Percentiles rank a stretch among this genome's conserved stretches.
These are phyloP conservation scores for Nemania diffusa DNA, from an alignment of 2,329 filamentous ascomycete species.

Conservation along the genomic window DNA sequence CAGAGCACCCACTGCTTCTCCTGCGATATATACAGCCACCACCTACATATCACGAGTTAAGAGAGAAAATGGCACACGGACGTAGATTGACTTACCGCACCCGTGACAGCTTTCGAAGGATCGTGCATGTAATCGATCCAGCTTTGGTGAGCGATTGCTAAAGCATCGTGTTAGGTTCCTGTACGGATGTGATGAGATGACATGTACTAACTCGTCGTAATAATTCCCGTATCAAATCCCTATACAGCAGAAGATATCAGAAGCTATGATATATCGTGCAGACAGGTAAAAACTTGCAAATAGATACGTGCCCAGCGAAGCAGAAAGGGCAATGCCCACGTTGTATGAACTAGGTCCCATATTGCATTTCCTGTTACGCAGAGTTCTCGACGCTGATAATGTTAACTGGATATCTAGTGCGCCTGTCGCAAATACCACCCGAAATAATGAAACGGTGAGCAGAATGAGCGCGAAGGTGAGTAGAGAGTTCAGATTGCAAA, in stretches of 20 bases:
- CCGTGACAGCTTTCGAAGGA: constrained; percentile 65
- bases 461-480: neutral
- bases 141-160: constrained; percentile 67
- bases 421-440: neutral
- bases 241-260: constrained; percentile 39
- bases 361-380: neutral
- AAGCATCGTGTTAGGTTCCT: constrained; percentile 9
- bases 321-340: constrained; percentile 64
- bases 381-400: neutral
- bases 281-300: constrained; percentile 55
- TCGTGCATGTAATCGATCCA: constrained; percentile 69
- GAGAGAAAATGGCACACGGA: neutral
- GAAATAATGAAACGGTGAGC: neutral
- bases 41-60: constrained; percentile 48
- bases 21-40: constrained; percentile 68
- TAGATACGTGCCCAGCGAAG: constrained; percentile 68
- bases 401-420: neutral
- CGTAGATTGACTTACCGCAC: constrained; percentile 42
- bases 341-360: constrained; percentile 52
- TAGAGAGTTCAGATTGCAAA: neutral
- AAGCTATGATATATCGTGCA: constrained; percentile 7
- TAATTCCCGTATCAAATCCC: constrained; percentile 70
- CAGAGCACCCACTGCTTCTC: constrained; percentile 65
- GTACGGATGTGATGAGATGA: neutral
- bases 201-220: constrained; percentile 62